Evolutionary conservation across 129 eudicot genomes (phyloP).

Genomic region (Arctium minus): DNA sequence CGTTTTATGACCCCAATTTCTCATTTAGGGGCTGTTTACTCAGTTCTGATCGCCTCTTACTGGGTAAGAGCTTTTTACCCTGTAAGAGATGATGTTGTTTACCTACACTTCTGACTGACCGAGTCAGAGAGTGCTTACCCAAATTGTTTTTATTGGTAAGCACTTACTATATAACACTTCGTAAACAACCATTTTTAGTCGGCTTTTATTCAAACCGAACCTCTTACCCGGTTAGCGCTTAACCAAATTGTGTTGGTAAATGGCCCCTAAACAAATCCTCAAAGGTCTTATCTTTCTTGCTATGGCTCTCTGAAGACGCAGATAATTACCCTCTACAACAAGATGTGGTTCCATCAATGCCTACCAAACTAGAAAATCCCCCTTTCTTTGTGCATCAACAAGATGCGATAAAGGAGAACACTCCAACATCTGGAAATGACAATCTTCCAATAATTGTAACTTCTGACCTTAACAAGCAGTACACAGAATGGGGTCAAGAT

Average conservation of each 20-base stretch:
- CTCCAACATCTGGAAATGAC: slow-evolving; percentile 4
- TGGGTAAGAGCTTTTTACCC: neutral
- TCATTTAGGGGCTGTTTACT: neutral
- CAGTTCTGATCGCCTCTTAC: slow-evolving; percentile 7
- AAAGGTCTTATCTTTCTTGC: slow-evolving; percentile 16
- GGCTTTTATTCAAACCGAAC: neutral
- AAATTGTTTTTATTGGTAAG: neutral
- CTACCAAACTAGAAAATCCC: slow-evolving; percentile 15
- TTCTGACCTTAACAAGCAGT: neutral
- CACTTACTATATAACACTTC: neutral
- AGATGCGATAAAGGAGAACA: slow-evolving; percentile 11
- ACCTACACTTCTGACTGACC: neutral
- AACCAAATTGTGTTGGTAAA: neutral
- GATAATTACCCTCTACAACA: slow-evolving; percentile 16
- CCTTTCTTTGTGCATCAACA: slow-evolving; percentile 27
- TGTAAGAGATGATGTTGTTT: neutral
- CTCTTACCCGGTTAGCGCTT: neutral
- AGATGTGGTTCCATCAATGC: neutral
- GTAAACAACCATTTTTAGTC: neutral
- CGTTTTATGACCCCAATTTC: neutral
- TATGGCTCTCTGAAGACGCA: slow-evolving; percentile 9
- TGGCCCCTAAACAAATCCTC: neutral
- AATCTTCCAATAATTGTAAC: neutral
- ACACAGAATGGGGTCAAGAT: slow-evolving; percentile 28
- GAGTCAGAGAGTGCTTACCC: neutral